Evolutionary conservation across 2,329 filamentous ascomycete species (phyloP), one percentile per base, ranked within the genome.

Genomic region (Simplicillium sp.): DNA sequence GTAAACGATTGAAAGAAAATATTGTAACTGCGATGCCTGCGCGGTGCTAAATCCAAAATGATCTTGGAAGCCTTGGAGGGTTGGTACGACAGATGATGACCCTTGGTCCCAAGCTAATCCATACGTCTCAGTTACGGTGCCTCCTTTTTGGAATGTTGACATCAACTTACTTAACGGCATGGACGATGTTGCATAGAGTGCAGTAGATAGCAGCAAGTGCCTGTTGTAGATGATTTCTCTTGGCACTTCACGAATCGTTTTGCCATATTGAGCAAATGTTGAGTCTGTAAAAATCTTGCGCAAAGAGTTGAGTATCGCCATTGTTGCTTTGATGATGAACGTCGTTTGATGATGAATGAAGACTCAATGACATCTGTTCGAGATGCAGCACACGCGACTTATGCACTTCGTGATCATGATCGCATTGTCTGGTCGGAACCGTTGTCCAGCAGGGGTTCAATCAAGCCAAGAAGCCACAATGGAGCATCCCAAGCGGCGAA

Each of bases 1-100:
- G 40, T 63, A 50, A 13, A 54, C 52, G 25, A 65, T 44, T 4
- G 62, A 64, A 33, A 66, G 52, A 43, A 61, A 63, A 39, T 61
- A 59, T n/a, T 40, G 45, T 18, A 60, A 58, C 12, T 32, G n/a
- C 9, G 11, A 12, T 13, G 46, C 38, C 3, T 52, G 41, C 4
- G 40, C 36, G 2, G 55, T 48, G 39, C 52, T 50, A 34, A 56
- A 43, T 8, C 47, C 48, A 34, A 64, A 64, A 12, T 55, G 48
- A 12, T 58, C 25, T 42, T 60, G 52, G 43, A 64, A 64, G n/a
- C 59, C 50, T 3, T 55, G 53, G 2, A 64, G 51, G 4, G 54
- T 56, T 2, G 60, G 50, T 1, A 64, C 45, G 2, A 54, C 47
- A 3, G 60, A 39, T 3, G 45, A 43, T 3, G 47, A 46, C n/a